phyloP scores from a whole-genome alignment of 371 early-diverging fungal species.

The Zopfochytrium polystomum region DNA sequence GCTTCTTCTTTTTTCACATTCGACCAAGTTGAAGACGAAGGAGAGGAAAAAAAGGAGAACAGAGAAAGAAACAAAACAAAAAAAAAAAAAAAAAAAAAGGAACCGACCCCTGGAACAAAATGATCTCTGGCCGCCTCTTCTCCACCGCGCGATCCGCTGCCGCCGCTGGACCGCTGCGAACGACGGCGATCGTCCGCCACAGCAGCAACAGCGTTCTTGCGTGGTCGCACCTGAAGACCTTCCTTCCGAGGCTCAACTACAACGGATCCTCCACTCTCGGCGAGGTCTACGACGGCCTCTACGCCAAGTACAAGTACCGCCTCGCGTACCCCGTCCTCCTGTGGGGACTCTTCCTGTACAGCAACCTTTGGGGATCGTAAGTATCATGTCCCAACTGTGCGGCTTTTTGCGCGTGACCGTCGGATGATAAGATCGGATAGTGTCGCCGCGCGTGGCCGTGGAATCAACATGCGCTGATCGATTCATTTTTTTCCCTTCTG shows the following conservation, averaged over 20 bases:
- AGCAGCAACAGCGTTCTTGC: slow-evolving; percentile 23
- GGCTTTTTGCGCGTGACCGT: not conserved
- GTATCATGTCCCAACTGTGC: slow-evolving; percentile 2
- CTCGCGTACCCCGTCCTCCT: slow-evolving; percentile 41
- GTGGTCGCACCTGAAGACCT: slow-evolving; percentile 41
- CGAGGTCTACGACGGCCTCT: slow-evolving; percentile 38
- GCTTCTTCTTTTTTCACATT: too few relatives aligned
- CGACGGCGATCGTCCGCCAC: not conserved
- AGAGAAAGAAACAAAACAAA: too few relatives aligned
- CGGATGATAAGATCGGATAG: not conserved
- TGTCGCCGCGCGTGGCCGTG: not conserved
- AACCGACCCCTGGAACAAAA: too few relatives aligned
- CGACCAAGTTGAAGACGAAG: too few relatives aligned
- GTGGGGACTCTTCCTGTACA: slow-evolving; percentile 47
- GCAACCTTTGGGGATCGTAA: slow-evolving; percentile 46
- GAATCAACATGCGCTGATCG: not conserved
- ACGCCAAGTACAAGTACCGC: slow-evolving; percentile 44
- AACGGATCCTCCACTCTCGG: slow-evolving; percentile 41
- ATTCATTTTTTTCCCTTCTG: not conserved
- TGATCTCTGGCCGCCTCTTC: too few relatives aligned
- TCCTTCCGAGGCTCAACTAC: slow-evolving; percentile 32
- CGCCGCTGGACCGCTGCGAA: slow-evolving; percentile 4
- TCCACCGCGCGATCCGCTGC: not conserved
- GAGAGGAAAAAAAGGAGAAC: too few relatives aligned
- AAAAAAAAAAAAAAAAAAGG: too few relatives aligned